Evolutionary conservation across 225 moss, liverwort and hornwort species (phyloP).

Genomic region (Pseudoscleropodium purum): DNA sequence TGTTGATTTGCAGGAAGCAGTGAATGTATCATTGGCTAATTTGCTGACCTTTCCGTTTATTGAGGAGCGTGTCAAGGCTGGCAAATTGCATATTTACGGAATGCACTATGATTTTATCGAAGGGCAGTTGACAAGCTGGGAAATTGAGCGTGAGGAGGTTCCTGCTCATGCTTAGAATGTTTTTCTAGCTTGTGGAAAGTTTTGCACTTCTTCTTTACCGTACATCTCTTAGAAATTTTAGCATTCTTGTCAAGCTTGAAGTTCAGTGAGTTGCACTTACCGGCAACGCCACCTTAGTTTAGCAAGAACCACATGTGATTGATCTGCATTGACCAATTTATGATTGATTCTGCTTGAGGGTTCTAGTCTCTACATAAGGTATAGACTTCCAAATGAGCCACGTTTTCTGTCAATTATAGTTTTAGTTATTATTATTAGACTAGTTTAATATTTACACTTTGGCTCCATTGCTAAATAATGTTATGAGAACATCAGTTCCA

Average conservation of each 20-base stretch:
- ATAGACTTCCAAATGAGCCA: background rate
- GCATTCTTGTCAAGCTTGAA: background rate
- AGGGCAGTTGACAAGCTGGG: slow-evolving; percentile 66
- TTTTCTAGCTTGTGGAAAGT: background rate
- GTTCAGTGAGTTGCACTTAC: background rate
- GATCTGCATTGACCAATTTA: background rate
- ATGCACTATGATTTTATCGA: slow-evolving; percentile 80
- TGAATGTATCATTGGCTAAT: slow-evolving; percentile 67
- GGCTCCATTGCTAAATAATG: background rate
- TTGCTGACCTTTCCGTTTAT: slow-evolving; percentile 73
- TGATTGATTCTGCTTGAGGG: background rate
- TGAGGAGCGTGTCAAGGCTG: slow-evolving; percentile 54
- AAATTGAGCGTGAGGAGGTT: slow-evolving; percentile 26
- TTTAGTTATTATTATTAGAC: background rate
- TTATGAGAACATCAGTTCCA: background rate
- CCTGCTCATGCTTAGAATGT: background rate
- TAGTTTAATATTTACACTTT: background rate
- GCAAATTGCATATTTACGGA: slow-evolving; percentile 53
- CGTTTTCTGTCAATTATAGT: background rate
- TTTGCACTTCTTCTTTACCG: background rate
- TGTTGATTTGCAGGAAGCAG: slow-evolving; percentile 53
- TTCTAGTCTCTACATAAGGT: background rate
- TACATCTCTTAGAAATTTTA: no score
- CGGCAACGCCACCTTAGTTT: background rate
- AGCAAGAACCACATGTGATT: background rate